phyloP scores from a whole-genome alignment of 495 filamentous ascomycete species.

The Aspergillus biplanus region DNA sequence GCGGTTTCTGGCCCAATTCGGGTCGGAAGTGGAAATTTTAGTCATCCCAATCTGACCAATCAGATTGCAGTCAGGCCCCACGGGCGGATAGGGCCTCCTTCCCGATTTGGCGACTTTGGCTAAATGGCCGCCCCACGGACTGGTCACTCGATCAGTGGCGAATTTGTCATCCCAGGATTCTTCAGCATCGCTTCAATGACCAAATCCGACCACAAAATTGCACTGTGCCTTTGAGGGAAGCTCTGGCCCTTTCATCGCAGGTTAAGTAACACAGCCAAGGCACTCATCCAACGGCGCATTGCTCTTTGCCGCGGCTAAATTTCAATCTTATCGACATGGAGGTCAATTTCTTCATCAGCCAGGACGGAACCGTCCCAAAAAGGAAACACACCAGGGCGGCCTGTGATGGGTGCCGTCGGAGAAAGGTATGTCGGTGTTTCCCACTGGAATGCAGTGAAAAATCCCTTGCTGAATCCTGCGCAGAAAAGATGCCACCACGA shows the following conservation, averaged over 20 bases:
- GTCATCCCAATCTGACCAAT: neutral
- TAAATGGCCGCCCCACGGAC: too few species aligned
- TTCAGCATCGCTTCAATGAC: too few species aligned
- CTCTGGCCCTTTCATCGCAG: too few species aligned
- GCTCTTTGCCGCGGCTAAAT: neutral
- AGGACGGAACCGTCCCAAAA: constrained; percentile 25
- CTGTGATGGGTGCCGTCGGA: constrained; percentile 26
- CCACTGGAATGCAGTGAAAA: neutral
- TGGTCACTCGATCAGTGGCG: too few species aligned
- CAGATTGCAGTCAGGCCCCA: neutral
- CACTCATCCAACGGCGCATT: too few species aligned
- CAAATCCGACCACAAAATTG: too few species aligned
- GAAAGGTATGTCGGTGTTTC: constrained; percentile 22
- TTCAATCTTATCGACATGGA: constrained; percentile 20
- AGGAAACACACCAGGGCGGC: constrained; percentile 21
- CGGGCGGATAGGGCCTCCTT: too few species aligned
- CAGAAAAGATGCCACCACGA: constrained; percentile 33
- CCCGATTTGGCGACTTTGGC: too few species aligned
- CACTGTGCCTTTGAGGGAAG: too few species aligned
- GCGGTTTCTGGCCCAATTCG: neutral
- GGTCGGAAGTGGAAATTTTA: neutral
- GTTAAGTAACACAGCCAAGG: too few species aligned
- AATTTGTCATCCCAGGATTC: too few species aligned
- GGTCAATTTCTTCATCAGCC: constrained; percentile 27
- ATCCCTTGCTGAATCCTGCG: neutral